Base-by-base conservation (phyloP, 495 filamentous ascomycete species). In the Filosporella fistucella region DNA sequence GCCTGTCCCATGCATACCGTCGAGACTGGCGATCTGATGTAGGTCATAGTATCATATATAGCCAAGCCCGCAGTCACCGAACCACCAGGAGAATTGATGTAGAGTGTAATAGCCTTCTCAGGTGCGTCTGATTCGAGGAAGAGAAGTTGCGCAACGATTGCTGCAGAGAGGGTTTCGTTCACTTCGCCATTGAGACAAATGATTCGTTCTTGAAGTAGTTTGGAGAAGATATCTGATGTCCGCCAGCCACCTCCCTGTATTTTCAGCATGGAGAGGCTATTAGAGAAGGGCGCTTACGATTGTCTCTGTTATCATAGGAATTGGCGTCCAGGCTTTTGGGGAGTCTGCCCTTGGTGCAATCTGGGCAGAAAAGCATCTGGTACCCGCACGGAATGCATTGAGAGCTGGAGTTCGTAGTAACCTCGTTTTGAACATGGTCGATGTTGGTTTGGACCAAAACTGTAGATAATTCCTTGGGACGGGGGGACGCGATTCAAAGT, bases 21-120 rank as follows among this genome's bases (percentile, higher is more conserved):
- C 33, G 82, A 85, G 4, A 97, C 89, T 9, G 93, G 88, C 4
- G 86, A 86, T 50, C 81, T 80, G 67, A 98, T 97, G 69, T 97
- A 98, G 50, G 84, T 83, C 91, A 98, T 98, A 40, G 94, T 97
- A 65, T 98, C 93, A 73, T 98, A 98, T 61, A 98, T 96, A 37
- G 93, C 91, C 23, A 98, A 77, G 5, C 93, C 86, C 18, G 26
- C 90, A 43, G 91, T 96, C 30, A 98, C 93, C n/a, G 85, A 89
- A 25, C 93, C 93, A 23, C 93, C 93, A 2, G 94, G 94, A 0
- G 88, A 91, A 67, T 98, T 94, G 67, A 98, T 97, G 68, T 98
- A 98, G 55, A 98, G 86, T 47, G 87, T 89, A 47, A 98, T 96
- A 23, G 89, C 82, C 63, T 95, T 96, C 50, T 89, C 71, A 5